Evolutionary conservation across 139 green algal genomes (phyloP).

Genomic region (Volvox africanus): DNA sequence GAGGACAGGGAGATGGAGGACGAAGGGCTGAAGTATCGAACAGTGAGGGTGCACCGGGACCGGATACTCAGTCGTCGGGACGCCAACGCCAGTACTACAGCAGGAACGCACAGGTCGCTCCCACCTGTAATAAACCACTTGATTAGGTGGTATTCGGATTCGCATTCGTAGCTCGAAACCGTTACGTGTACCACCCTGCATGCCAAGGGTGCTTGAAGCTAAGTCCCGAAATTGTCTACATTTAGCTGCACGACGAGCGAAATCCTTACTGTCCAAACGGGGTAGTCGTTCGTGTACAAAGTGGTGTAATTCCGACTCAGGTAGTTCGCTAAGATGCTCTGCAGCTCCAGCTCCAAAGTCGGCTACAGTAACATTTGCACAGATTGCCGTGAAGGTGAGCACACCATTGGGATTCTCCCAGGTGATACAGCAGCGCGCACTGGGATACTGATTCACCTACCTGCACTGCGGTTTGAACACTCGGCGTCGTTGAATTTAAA

Average conservation of each 20-base stretch:
- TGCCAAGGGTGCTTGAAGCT: no score
- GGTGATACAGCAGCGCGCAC: no score
- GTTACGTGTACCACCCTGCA: constrained; percentile 37
- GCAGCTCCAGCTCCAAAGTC: constrained; percentile 36
- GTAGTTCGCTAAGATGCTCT: constrained; percentile 54
- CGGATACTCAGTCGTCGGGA: not conserved
- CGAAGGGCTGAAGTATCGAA: not conserved
- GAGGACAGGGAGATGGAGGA: not conserved
- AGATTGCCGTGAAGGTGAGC: no score
- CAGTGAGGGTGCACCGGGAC: not conserved
- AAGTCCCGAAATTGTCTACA: no score
- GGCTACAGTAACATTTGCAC: constrained; percentile 24
- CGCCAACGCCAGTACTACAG: not conserved
- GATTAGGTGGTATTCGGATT: constrained; percentile 62
- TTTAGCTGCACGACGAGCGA: no score
- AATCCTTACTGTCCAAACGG: constrained; percentile 57
- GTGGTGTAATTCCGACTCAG: constrained; percentile 60
- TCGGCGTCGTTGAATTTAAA: constrained; percentile 36
- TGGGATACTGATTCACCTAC: not conserved
- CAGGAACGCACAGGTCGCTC: not conserved
- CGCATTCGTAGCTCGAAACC: constrained; percentile 50
- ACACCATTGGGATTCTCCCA: no score
- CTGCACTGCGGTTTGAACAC: constrained; percentile 31
- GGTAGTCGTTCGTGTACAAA: constrained; percentile 49
- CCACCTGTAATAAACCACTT: constrained; percentile 62